A percentile compares a stretch with the other conserved stretches of the same genome.
Evolutionary conservation across 2,329 filamentous ascomycete genomes (phyloP).

Genomic region (Colletotrichum sp.): DNA sequence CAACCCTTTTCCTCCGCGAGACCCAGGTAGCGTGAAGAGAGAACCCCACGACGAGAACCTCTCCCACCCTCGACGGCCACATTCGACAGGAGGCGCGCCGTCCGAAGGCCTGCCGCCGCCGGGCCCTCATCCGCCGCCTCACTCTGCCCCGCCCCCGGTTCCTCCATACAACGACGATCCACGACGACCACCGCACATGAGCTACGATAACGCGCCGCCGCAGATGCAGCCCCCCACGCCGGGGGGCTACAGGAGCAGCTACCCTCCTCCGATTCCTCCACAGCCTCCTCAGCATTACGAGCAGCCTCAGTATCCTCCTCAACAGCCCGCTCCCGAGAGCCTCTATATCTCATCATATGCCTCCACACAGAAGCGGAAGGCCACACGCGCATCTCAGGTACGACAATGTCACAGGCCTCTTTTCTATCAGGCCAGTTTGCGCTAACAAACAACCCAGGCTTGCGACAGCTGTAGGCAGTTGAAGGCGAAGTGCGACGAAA

Average conservation of each 20-base stretch:
- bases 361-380: conserved; percentile 61
- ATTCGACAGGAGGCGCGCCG: conserved; percentile 49
- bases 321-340: conserved; percentile 35
- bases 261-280: conserved; percentile 40
- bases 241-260: conserved; percentile 46
- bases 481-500: conserved; percentile 92
- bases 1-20: conserved; percentile 50
- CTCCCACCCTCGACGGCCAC: conserved; percentile 53
- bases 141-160: conserved; percentile 33
- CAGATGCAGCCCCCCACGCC: conserved; percentile 46
- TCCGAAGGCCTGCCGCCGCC: conserved; percentile 38
- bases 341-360: conserved; percentile 48
- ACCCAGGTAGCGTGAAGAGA: conserved; percentile 60
- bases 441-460: conserved; percentile 59
- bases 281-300: conserved; percentile 36
- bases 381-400: conserved; percentile 70
- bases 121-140: conserved; percentile 38
- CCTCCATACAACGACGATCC: conserved; percentile 49
- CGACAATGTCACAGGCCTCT: not conserved
- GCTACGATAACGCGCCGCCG: conserved; percentile 52
- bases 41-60: conserved; percentile 55
- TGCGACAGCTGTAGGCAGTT: conserved; percentile 88
- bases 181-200: conserved; percentile 51
- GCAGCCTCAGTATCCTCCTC: conserved; percentile 30
- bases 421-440: not conserved